Base-by-base conservation (phyloP, 352 stramenopile genomes). In the Pythium folliculosum region DNA sequence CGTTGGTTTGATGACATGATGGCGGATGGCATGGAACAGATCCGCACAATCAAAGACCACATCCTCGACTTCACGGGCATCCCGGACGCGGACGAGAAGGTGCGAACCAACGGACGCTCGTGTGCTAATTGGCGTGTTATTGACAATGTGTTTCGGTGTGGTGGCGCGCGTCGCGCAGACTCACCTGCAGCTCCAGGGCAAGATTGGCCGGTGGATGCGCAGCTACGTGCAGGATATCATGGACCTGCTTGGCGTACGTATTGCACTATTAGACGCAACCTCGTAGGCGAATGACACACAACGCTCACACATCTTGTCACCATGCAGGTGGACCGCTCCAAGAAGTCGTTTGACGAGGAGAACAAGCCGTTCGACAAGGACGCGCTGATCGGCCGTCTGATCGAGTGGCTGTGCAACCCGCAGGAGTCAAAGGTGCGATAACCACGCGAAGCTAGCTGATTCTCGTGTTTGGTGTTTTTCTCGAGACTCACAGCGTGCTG, bases 301-400 rank as follows among this genome's bases (percentile, higher is more conserved):
- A 21, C 17, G 7, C 40, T 47, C 1, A 47, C 14, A n/a, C 1
- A 6, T 17, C 7, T 8, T 8, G n/a, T 61, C 8, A 61, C 27
- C 21, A 7, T 59, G 17, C 37, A 94, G 85, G 80, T 94, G n/a
- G 82, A 94, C 58, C 82, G 86, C 21, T 94, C 86, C 5, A 91
- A 91, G 65, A 94, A 94, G 63, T 94, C 86, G 43, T 94, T 94
- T 66, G 80, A 89, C 23, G 86, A 91, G 10, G 71, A 79, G 60
- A 69, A 72, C 12, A 86, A 87, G 54, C 44, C 60, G 10, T 72
- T 78, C 37, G 77, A 82, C 65, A 94, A 94, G 69, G 83, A 94
- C 59, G 60, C 67, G 23, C 72, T 92, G 14, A 73, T 92, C 23
- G 68, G 81, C 22, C 86, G 86, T 12, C 70, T 94, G 19, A 81